These are phyloP conservation scores for Arabidopsis hybrid DNA, from an alignment of 441 rosid species.

Conservation along the genomic window DNA sequence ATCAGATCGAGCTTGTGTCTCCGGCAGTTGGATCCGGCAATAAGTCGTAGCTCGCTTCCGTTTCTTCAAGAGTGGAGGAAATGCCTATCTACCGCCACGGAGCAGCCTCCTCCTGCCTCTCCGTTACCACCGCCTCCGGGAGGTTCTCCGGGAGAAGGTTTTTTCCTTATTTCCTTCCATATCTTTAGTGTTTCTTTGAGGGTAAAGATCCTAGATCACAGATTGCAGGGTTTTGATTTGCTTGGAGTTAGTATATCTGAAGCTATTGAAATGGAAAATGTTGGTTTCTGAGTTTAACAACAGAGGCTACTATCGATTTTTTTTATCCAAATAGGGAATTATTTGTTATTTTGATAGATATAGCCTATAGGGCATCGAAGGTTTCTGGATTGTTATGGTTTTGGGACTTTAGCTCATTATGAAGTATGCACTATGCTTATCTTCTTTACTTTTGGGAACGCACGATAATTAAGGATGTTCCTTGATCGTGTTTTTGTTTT, in stretches of 20 bases:
- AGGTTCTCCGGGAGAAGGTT: constrained; percentile 54
- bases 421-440: background rate
- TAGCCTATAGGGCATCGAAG: constrained; percentile 1
- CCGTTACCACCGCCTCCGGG: constrained; percentile 40
- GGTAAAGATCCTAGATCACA: background rate
- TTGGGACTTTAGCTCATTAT: constrained; percentile 16
- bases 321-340: background rate
- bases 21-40: constrained; percentile 36
- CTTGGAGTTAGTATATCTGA: background rate
- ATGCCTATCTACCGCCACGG: constrained; percentile 63
- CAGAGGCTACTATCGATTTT: background rate
- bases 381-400: constrained; percentile 2
- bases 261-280: background rate
- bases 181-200: background rate
- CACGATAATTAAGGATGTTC: background rate
- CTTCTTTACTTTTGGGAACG: background rate
- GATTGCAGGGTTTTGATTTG: background rate
- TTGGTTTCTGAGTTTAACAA: background rate
- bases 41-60: constrained; percentile 36
- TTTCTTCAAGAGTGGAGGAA: constrained; percentile 49
- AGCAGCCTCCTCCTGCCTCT: constrained; percentile 46
- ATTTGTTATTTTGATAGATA: background rate
- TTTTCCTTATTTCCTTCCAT: background rate
- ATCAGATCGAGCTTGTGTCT: constrained; percentile 49
- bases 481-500: constrained; percentile 18